These are phyloP conservation scores for Ophioceras dolichostomum DNA, from an alignment of 2,329 filamentous ascomycete species.

Conservation along the genomic window DNA sequence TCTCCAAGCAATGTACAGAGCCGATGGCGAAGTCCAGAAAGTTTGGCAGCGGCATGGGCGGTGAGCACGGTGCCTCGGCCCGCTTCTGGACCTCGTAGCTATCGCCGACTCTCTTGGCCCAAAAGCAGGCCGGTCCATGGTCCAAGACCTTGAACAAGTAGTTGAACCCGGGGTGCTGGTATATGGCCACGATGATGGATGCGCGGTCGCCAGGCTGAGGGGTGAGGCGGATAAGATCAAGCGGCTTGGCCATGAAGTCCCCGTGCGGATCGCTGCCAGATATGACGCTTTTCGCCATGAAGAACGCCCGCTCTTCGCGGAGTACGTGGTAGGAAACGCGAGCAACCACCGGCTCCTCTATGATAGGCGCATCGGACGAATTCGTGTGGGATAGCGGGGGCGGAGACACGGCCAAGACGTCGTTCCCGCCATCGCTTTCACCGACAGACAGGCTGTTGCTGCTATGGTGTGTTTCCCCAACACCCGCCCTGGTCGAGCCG, in stretches of 20 bases:
- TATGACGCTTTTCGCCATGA: constrained; percentile 64
- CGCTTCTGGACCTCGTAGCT: constrained; percentile 29
- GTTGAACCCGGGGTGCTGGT: constrained; percentile 66
- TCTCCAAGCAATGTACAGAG: constrained; percentile 72
- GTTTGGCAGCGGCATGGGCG: constrained; percentile 55
- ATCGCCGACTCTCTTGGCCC: constrained; percentile 38
- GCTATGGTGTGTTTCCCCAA: constrained; percentile 1
- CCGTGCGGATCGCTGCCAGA: constrained; percentile 59
- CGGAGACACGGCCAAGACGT: constrained; percentile 23
- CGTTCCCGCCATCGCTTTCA: constrained; percentile 25
- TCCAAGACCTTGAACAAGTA: constrained; percentile 59
- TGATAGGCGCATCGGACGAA: constrained; percentile 36
- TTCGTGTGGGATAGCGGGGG: constrained; percentile 15
- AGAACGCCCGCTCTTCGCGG: constrained; percentile 76
- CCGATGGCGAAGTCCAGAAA: constrained; percentile 91
- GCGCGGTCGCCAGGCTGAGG: constrained; percentile 56
- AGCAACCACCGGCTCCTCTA: constrained; percentile 61
- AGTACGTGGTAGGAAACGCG: constrained; percentile 72
- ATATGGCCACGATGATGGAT: constrained; percentile 67
- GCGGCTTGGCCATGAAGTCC: constrained; percentile 65
- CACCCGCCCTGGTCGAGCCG: too few species aligned
- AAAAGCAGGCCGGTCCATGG: constrained; percentile 65
- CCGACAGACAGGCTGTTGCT: constrained; percentile 14
- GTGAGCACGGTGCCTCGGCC: constrained; percentile 33
- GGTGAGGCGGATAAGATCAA: constrained; percentile 66